These are phyloP conservation scores for Paraphoma sp. DNA, from an alignment of 2,329 filamentous ascomycete genomes.

Conservation along the genomic window DNA sequence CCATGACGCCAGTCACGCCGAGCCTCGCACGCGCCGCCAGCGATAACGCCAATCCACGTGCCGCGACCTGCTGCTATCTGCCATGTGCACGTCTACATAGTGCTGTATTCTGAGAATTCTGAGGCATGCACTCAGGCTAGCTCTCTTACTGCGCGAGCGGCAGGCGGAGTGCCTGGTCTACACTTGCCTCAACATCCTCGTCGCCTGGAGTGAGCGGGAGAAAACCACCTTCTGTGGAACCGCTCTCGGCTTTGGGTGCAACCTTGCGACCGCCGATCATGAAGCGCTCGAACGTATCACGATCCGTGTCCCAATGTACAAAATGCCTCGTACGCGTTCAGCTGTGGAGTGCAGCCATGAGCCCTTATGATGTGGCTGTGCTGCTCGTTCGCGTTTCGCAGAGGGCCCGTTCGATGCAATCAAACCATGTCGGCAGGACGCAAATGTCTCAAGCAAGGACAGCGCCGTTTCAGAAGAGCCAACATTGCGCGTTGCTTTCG, in stretches of 20 bases:
- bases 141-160: too few relatives aligned
- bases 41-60: slow-evolving; percentile 36
- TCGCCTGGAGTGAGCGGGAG: too few relatives aligned
- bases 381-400: neutral
- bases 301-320: neutral
- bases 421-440: neutral
- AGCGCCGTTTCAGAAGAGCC: too few relatives aligned
- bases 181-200: too few relatives aligned
- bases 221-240: too few relatives aligned
- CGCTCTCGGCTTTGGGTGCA: too few relatives aligned
- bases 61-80: slow-evolving; percentile 6
- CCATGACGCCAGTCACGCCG: slow-evolving; percentile 32
- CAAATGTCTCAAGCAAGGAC: too few relatives aligned
- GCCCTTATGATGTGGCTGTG: neutral
- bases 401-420: neutral
- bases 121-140: neutral
- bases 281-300: too few relatives aligned
- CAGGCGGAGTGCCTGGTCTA: too few relatives aligned
- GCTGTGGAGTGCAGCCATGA: neutral
- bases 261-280: too few relatives aligned
- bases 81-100: neutral
- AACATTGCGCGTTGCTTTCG: neutral
- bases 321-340: neutral
- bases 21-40: slow-evolving; percentile 19
- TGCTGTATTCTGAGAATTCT: neutral